Base-by-base conservation (phyloP, 2,329 filamentous ascomycete genomes). In the Aspergillus ustus region DNA sequence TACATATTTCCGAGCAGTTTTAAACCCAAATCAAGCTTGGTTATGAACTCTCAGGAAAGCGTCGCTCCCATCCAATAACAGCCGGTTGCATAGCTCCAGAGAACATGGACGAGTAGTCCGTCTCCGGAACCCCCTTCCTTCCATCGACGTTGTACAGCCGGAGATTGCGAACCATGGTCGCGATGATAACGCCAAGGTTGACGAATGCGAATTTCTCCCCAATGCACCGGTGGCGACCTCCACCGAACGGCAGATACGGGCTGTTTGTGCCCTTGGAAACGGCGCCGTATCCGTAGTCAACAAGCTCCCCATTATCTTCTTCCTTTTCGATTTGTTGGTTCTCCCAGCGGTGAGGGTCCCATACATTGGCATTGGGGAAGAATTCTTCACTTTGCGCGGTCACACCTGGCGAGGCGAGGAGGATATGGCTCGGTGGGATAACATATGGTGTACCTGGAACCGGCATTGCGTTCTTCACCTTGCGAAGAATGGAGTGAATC, bases 321-420 rank as follows among this genome's bases (percentile, higher is more conserved):
- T 78, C 76, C 19, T 63, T 63, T 17, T 72, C 69, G 48, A 69
- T 55, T 56, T 45, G 49, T 9, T 67, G 55, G n/a, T 69, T 78
- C 66, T 87, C 85, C 89, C 79, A 90, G 45, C 81, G 82, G 71
- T 86, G 84, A 3, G 88, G 87, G 67, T 90, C 84, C 86, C 88
- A 90, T 7, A 71, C 68, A 48, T 80, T 72, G 1, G 87, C 79
- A 66, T 88, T 81, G 2, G 84, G 80, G 74, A 92, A 92, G 75
- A 88, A 81, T 52, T 85, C 81, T 2, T 85, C 80, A 63, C 83
- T 84, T 40, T 84, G 79, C 1, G 79, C 75, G 2, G 77, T 80
- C 65, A 94, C 90, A 63, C 91, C 92, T 1, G 93, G 92, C 0
- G 93, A 91, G 34, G 93, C 88, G 66, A 97, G 87, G 46, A 97